These are phyloP conservation scores for Pseudocercospora fuligena DNA, from an alignment of 2,329 filamentous ascomycete genomes.

Conservation along the genomic window DNA sequence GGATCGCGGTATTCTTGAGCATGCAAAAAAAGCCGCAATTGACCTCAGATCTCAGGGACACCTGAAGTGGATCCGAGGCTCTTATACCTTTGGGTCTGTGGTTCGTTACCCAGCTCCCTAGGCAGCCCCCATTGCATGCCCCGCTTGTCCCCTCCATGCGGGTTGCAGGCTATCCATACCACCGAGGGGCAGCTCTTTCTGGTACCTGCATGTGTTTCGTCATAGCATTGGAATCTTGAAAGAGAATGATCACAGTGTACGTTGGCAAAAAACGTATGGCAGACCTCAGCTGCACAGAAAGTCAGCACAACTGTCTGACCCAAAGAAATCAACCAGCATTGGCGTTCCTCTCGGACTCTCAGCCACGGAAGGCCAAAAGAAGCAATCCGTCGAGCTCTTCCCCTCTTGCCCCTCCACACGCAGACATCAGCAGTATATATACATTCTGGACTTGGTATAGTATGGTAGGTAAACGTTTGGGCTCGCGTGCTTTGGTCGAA, in stretches of 20 bases:
- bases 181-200: constrained; percentile 1
- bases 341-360: not conserved
- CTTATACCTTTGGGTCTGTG: not conserved
- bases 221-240: not conserved
- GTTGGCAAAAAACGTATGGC: not conserved
- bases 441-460: constrained; percentile 7
- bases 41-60: not conserved
- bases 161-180: constrained; percentile 15
- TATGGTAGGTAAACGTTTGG: not conserved
- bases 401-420: constrained; percentile 19
- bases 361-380: constrained; percentile 7
- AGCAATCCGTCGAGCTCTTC: constrained; percentile 15
- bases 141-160: constrained; percentile 17
- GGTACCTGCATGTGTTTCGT: constrained; percentile 2
- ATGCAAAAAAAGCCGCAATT: not conserved
- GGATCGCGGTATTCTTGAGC: not conserved
- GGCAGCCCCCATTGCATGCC: constrained; percentile 4
- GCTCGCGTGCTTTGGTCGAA: not conserved
- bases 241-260: not conserved
- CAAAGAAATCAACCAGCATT: not conserved
- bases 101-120: not conserved
- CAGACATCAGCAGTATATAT: constrained; percentile 10
- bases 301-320: not conserved
- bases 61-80: constrained; percentile 2
- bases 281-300: not conserved